phyloP scores from a whole-genome alignment of 192 early-diverging fungal genomes.

The Linnemannia elongata region DNA sequence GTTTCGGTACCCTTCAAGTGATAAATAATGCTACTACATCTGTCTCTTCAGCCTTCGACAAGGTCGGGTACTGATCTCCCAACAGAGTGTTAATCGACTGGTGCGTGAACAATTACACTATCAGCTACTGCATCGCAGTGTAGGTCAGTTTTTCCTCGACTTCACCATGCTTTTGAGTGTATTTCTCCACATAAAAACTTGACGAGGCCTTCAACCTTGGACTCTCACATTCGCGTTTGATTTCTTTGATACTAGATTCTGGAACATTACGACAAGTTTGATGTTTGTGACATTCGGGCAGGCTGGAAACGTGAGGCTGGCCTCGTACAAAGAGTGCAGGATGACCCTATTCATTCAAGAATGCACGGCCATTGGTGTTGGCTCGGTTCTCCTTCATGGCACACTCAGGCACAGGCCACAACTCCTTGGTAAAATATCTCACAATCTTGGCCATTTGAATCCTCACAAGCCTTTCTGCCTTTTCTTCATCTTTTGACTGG shows the following conservation, averaged over 20 bases:
- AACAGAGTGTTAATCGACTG: constrained; percentile 48
- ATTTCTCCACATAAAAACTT: too few species aligned
- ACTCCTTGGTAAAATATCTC: constrained; percentile 61
- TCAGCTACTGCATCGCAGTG: constrained; percentile 66
- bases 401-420: constrained; percentile 78
- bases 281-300: constrained; percentile 67
- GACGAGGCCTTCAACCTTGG: too few species aligned
- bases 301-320: constrained; percentile 60
- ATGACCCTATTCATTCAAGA: constrained; percentile 58
- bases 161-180: background rate
- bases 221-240: background rate
- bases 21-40: background rate
- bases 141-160: background rate
- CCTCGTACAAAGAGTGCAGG: constrained; percentile 52
- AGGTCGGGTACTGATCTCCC: constrained; percentile 39
- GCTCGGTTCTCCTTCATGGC: constrained; percentile 83
- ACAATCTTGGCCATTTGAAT: too few species aligned
- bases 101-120: constrained; percentile 62
- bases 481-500: background rate
- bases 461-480: background rate
- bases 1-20: too few species aligned
- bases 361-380: constrained; percentile 71
- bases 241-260: constrained; percentile 27
- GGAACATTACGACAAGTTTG: constrained; percentile 72
- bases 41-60: background rate